Conservation (phyloP, 2,329 filamentous ascomycete genomes). For the Epichloe gansuensis region DNA sequence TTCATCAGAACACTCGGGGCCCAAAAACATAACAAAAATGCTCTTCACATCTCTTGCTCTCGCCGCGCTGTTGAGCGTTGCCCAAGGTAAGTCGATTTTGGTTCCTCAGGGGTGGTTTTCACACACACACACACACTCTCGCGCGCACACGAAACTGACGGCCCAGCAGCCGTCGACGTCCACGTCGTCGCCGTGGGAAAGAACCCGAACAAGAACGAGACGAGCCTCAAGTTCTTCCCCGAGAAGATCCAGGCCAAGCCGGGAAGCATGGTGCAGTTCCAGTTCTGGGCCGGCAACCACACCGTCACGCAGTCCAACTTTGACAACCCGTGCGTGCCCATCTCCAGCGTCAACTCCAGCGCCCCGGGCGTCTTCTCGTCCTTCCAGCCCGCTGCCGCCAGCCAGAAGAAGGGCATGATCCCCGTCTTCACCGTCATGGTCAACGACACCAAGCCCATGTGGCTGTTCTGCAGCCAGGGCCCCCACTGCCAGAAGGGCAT, state of each 20-base stretch:
- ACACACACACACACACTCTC: too few relatives aligned
- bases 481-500: constrained; percentile 66
- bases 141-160: background rate
- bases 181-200: constrained; percentile 55
- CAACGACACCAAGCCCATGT: constrained; percentile 58
- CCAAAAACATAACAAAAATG: constrained; percentile 23
- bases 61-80: constrained; percentile 34
- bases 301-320: constrained; percentile 70
- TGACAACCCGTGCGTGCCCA: constrained; percentile 55
- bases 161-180: constrained; percentile 26
- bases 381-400: constrained; percentile 50
- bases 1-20: too few relatives aligned
- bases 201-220: constrained; percentile 35
- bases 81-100: constrained; percentile 27
- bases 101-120: background rate
- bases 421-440: constrained; percentile 62
- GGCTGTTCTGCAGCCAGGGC: constrained; percentile 66
- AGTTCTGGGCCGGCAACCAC: constrained; percentile 59
- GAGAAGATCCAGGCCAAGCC: constrained; percentile 49
- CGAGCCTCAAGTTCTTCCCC: constrained; percentile 49
- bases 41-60: constrained; percentile 35
- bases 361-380: constrained; percentile 53
- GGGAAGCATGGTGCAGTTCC: constrained; percentile 56
- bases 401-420: constrained; percentile 34
- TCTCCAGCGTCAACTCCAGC: constrained; percentile 38